These are phyloP conservation scores for Quercus engelmannii DNA, from an alignment of 306 rosid species.

Conservation along the genomic window DNA sequence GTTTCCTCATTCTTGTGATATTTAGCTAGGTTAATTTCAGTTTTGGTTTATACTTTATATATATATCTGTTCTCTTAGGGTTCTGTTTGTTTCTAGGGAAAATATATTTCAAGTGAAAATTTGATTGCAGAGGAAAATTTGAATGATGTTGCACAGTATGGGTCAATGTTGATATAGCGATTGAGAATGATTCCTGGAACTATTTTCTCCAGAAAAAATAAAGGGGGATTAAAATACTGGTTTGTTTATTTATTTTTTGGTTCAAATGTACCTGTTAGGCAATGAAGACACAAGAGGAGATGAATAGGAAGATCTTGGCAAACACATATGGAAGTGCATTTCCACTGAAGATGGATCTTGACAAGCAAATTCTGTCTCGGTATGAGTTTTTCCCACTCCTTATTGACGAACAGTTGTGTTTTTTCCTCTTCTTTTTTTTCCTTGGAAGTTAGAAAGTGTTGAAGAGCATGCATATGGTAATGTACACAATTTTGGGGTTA, in stretches of 20 bases:
- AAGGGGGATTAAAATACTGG: background rate
- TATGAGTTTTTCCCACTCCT: conserved; percentile 5
- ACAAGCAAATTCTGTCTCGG: conserved; percentile 77
- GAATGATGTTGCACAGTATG: too few species aligned
- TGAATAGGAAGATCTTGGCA: conserved; percentile 55
- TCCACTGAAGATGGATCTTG: conserved; percentile 78
- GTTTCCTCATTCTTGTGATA: too few species aligned
- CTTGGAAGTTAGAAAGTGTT: background rate
- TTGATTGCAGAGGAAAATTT: too few species aligned
- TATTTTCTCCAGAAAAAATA: background rate
- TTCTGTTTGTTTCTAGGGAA: background rate
- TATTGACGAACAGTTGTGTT: background rate
- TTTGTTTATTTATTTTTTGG: background rate
- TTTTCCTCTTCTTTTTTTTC: background rate
- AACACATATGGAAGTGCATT: conserved; percentile 75
- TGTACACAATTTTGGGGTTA: background rate
- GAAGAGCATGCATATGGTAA: background rate
- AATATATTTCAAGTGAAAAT: background rate
- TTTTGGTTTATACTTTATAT: background rate
- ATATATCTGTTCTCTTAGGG: conserved; percentile 19
- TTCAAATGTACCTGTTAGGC: conserved; percentile 26
- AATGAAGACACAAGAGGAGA: conserved; percentile 33
- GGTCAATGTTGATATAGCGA: too few species aligned
- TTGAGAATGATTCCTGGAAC: background rate
- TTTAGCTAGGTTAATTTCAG: background rate